Base-by-base conservation (phyloP, 2,329 filamentous ascomycete genomes). In the Xylariaceae sp. region DNA sequence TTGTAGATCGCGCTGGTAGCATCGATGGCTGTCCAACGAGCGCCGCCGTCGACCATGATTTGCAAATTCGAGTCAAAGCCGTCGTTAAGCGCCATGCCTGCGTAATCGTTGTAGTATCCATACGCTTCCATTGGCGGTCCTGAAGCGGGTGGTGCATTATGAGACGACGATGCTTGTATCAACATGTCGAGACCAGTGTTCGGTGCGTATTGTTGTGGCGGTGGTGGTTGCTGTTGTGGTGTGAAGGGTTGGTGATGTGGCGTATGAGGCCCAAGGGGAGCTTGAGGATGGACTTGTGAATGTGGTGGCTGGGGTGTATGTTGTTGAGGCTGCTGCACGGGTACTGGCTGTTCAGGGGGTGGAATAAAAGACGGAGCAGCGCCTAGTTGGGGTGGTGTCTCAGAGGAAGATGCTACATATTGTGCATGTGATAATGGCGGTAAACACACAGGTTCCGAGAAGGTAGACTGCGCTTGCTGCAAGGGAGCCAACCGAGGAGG, bases 11-110 rank as follows among this genome's bases (percentile, higher is more conserved):
- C 56, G 27, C 55, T 58, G 2, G 55, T 49, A 11, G 57, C 52
- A 45, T 60, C 60, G 18, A 56, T 52, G 11, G 61, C 61, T 0
- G 60, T 54, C 55, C 62, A 62, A 7, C 62, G 56, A 3, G 55
- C 60, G 1, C 66, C 60, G 2, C 73, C 74, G 36, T 73, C 65
- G 19, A 75, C 67, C 47, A 72, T 72, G 42, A 67, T 68, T 52
- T 72, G 71, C 45, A 78, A 57, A 58, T 77, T 75, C 9, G 61
- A 65, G 53, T 75, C 71, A 51, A 72, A 78, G 1, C 75, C 75
- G 48, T 77, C 75, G 39, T 69, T 69, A 7, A 71, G 59, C 36
- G 56, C 43, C 33, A 57, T 51, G 4, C 59, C 45, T n/a, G 55
- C 44, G 18, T 62, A 60, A 22, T 60, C 57, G 35, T 47, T 5